Percentiles rank a stretch among this genome's conserved stretches.
phyloP scores from a whole-genome alignment of 2,329 filamentous ascomycete genomes.

The Ophiostoma angusticollis region DNA sequence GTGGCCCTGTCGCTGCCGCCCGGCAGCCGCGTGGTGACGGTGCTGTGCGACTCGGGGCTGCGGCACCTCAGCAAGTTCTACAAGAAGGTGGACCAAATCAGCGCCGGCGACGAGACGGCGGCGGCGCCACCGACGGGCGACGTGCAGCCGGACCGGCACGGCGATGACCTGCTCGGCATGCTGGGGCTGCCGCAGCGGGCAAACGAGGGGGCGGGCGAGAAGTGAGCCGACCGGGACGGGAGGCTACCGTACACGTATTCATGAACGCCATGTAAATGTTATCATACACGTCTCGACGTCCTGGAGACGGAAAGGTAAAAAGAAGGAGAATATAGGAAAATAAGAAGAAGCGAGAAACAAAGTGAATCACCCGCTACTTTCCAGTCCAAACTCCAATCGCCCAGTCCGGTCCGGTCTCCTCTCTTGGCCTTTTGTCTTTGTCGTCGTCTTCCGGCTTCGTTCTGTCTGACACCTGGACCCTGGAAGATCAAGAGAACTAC shows the following conservation, averaged over 20 bases:
- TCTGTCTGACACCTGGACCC: no score
- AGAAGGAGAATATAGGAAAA: not conserved
- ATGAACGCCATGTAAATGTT: no score
- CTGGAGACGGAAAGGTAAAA: not conserved
- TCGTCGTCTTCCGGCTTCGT: no score
- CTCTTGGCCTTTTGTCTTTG: no score
- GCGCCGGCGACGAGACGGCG: conserved; percentile 27
- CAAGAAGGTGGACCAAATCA: conserved; percentile 56
- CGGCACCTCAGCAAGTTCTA: conserved; percentile 78
- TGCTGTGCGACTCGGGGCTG: conserved; percentile 76
- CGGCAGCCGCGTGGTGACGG: conserved; percentile 59
- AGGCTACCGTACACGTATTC: no score
- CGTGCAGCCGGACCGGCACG: not conserved
- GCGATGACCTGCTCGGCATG: conserved; percentile 33
- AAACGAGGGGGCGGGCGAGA: no score
- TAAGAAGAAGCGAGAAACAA: not conserved
- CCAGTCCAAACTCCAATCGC: no score
- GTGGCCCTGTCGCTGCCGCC: conserved; percentile 50
- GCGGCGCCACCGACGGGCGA: conserved; percentile 16
- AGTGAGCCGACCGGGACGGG: no score
- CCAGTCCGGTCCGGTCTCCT: no score
- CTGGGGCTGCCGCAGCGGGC: conserved; percentile 29
- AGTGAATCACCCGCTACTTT: no score
- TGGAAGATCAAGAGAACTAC: not conserved
- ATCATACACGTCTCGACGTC: no score